Evolutionary conservation across 768 basidiomycete species (phyloP).

Genomic region (Xanthoconium purpureum): DNA sequence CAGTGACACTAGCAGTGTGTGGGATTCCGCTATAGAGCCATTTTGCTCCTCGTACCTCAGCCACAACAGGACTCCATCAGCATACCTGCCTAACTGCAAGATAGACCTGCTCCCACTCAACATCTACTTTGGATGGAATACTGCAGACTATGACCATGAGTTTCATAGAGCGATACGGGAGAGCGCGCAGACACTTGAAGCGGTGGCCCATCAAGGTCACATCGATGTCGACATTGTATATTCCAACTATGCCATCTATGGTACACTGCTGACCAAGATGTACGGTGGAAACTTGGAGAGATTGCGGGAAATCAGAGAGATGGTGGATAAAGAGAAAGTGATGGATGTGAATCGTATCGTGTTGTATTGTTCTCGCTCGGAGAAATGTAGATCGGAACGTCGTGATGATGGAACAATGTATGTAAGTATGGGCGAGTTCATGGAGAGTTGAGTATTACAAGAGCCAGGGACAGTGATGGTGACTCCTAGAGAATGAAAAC

Average conservation of each 20-base stretch:
- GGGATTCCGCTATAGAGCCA: constrained; percentile 18
- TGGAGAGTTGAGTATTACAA: too few species aligned
- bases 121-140: constrained; percentile 35
- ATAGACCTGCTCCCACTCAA: constrained; percentile 40
- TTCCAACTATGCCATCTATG: constrained; percentile 54
- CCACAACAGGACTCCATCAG: constrained; percentile 36
- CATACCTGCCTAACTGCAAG: constrained; percentile 43
- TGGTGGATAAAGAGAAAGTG: constrained; percentile 45
- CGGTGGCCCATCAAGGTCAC: constrained; percentile 32
- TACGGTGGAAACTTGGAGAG: constrained; percentile 43
- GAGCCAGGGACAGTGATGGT: too few species aligned
- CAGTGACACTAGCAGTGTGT: too few species aligned
- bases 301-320: constrained; percentile 42
- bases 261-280: constrained; percentile 44
- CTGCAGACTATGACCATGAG: not conserved
- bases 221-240: constrained; percentile 39
- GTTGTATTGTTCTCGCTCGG: too few species aligned
- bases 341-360: constrained; percentile 38
- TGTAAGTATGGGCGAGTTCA: too few species aligned
- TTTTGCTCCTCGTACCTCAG: constrained; percentile 43
- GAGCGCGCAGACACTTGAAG: constrained; percentile 37
- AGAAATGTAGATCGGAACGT: too few species aligned
- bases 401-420: too few species aligned
- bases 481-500: too few species aligned
- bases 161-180: constrained; percentile 37